phyloP scores from a whole-genome alignment of 257 asterid genomes.

The Fraxinus anomala region DNA sequence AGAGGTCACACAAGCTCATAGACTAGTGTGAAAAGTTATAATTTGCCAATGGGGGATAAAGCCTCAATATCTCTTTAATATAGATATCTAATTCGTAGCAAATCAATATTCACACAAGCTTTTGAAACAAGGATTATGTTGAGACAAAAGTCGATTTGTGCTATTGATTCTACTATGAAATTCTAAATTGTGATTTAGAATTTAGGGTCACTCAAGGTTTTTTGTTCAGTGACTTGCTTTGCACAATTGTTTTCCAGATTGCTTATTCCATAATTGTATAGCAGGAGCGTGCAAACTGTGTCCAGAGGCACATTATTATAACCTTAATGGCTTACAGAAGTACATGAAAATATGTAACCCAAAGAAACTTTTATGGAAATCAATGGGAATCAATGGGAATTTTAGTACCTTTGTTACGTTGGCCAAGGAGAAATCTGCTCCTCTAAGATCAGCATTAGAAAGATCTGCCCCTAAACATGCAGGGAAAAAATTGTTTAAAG shows the following conservation, averaged over 20 bases:
- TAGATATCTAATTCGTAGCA: no score
- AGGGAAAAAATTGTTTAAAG: neutral
- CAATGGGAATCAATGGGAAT: constrained; percentile 5
- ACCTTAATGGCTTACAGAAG: neutral
- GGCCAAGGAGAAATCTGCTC: constrained; percentile 94
- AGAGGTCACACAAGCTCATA: neutral
- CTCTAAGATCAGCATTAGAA: constrained; percentile 95
- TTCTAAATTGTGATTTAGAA: no score
- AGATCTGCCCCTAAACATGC: constrained; percentile 81
- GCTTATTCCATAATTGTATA: neutral
- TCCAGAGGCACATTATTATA: neutral
- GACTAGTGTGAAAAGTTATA: constrained; percentile 1
- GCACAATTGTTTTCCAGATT: neutral
- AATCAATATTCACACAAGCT: neutral
- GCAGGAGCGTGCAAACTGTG: neutral
- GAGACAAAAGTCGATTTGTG: neutral
- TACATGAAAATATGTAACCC: neutral
- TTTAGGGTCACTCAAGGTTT: neutral
- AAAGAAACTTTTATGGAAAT: neutral
- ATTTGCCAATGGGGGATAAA: neutral
- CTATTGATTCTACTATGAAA: neutral
- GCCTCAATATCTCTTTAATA: neutral
- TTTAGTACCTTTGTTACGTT: constrained; percentile 75
- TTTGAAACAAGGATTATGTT: neutral
- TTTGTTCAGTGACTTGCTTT: neutral